A percentile compares a stretch with the other conserved stretches of the same genome.
These are phyloP conservation scores for Sporothrix phasma DNA, from an alignment of 2,329 filamentous ascomycete genomes.

Conservation along the genomic window DNA sequence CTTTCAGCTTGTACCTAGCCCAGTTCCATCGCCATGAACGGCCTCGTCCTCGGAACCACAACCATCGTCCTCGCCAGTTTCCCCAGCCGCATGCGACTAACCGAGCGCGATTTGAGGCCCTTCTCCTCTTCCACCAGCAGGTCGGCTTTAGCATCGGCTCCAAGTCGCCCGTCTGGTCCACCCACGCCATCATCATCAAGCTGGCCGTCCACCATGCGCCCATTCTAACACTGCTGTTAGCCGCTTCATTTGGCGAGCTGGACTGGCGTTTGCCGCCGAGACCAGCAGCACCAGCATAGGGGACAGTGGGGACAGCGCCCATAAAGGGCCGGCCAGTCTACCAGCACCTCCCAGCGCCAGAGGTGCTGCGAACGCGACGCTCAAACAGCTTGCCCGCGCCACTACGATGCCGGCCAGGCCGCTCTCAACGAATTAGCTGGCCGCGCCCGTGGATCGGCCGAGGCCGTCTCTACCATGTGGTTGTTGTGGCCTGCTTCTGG, in stretches of 20 bases:
- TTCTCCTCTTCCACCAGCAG: slow-evolving; percentile 3
- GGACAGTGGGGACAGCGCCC: neutral
- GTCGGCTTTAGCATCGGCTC: slow-evolving; percentile 9
- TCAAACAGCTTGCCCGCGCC: neutral
- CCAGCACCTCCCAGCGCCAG: neutral
- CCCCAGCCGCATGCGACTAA: neutral
- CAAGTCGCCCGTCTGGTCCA: slow-evolving; percentile 10
- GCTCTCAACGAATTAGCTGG: neutral
- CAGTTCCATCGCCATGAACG: neutral
- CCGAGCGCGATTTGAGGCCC: neutral
- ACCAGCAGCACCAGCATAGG: neutral
- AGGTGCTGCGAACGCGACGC: neutral
- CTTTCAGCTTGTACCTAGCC: neutral
- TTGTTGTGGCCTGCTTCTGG: slow-evolving; percentile 7
- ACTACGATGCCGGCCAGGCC: slow-evolving; percentile 1
- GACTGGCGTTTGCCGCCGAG: slow-evolving; percentile 1
- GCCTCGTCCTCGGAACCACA: slow-evolving; percentile 2
- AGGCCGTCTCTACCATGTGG: neutral
- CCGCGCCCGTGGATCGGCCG: neutral
- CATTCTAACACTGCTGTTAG: slow-evolving; percentile 7
- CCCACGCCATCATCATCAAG: slow-evolving; percentile 10
- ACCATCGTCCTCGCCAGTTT: slow-evolving; percentile 1
- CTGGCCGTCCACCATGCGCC: slow-evolving; percentile 6
- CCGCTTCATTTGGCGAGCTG: slow-evolving; percentile 6
- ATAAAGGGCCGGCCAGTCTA: neutral